Evolutionary conservation across 2,329 filamentous ascomycete species (phyloP).

Genomic region (Ceratocystis destructans): DNA sequence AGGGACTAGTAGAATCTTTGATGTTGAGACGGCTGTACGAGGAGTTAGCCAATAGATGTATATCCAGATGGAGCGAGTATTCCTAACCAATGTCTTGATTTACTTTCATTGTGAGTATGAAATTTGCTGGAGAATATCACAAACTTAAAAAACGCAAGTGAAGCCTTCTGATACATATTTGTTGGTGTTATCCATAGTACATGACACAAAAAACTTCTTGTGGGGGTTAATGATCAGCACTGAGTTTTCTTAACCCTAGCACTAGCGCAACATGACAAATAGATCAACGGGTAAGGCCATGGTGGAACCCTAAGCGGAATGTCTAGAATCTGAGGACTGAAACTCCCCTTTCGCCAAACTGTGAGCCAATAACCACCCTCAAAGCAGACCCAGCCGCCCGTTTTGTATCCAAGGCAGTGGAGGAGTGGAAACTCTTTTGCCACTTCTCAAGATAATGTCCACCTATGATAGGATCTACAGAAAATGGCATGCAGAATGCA

Average conservation of each 20-base stretch:
- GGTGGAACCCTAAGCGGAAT: too few relatives aligned
- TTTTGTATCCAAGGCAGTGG: background rate
- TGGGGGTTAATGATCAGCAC: background rate
- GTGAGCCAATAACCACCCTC: background rate
- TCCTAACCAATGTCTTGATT: slow-evolving; percentile 34
- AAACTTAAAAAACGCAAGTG: background rate
- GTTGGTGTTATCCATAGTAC: background rate
- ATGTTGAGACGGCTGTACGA: slow-evolving; percentile 49
- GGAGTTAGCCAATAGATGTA: background rate
- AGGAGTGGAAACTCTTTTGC: background rate
- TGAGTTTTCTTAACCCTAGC: background rate
- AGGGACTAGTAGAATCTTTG: slow-evolving; percentile 61
- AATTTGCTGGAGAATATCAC: background rate
- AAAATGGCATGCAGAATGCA: slow-evolving; percentile 8
- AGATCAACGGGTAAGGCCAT: background rate
- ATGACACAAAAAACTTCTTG: background rate
- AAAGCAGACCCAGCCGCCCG: background rate
- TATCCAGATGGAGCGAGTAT: background rate
- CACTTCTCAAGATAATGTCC: background rate
- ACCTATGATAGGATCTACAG: slow-evolving; percentile 3
- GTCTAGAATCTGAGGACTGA: too few relatives aligned
- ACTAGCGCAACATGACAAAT: background rate
- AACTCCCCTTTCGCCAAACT: background rate
- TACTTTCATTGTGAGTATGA: slow-evolving; percentile 29
- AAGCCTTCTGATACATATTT: background rate